Evolutionary conservation across 179 eudicot species (phyloP).

Genomic region (Patellifolia procumbens): DNA sequence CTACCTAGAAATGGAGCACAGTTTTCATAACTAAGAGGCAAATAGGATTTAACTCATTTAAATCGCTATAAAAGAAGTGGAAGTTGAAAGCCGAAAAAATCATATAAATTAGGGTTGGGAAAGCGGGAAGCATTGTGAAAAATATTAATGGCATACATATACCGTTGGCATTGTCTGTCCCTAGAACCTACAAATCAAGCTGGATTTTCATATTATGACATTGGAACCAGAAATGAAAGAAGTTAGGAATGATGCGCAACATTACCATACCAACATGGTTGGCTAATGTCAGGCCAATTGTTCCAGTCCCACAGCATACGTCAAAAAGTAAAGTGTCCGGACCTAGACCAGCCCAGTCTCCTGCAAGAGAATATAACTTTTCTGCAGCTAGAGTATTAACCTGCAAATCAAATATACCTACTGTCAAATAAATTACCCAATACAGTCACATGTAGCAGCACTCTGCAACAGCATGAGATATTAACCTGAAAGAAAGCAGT

Average conservation of each 20-base stretch:
- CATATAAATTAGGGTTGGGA: background rate
- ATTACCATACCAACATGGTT: conserved; percentile 97
- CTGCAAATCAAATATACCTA: conserved; percentile 40
- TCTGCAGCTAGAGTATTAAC: conserved; percentile 95
- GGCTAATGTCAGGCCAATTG: conserved; percentile 95
- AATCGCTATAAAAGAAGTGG: background rate
- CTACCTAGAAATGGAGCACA: conserved; percentile 54
- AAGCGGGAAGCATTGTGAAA: background rate
- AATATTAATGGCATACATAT: background rate
- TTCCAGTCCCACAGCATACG: conserved; percentile 97
- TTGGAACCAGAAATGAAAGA: background rate
- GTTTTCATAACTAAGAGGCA: conserved; percentile 1
- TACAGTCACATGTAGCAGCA: conserved; percentile 3
- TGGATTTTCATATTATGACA: background rate
- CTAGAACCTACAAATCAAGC: background rate
- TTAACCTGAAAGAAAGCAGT: conserved; percentile 92
- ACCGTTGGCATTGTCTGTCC: background rate
- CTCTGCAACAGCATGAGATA: background rate
- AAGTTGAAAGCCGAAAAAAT: background rate
- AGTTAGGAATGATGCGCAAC: conserved; percentile 22
- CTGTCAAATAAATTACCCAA: conserved; percentile 8
- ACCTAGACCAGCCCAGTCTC: conserved; percentile 92
- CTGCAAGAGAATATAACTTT: conserved; percentile 90
- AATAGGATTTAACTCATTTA: background rate
- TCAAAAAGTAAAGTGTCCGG: conserved; percentile 89